Base-by-base conservation (phyloP, 352 stramenopile genomes). In the Phytophthora ramorum region DNA sequence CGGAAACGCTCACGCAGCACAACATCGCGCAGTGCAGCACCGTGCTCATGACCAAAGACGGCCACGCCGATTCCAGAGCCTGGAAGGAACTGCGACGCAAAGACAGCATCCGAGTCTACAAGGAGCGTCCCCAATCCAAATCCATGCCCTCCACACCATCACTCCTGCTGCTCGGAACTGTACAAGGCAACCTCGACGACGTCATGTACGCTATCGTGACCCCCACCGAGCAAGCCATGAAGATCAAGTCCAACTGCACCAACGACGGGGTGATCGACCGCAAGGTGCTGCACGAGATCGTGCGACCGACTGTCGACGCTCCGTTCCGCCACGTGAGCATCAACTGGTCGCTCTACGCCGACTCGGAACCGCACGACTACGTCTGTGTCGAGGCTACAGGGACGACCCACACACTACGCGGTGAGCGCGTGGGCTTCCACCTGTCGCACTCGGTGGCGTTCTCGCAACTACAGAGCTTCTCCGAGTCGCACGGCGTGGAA, bases 311-410 rank as follows among this genome's bases (percentile, higher is more conserved):
- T 1, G 57, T 60, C 1, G 68, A 73, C 46, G 56, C 78, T 44
- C 77, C 77, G 38, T 83, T 83, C 56, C 63, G 56, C 8, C 75
- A 75, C 20, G 50, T 86, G 20, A 66, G 65, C 8, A 47, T 86
- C 40, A 86, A 78, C 24, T 86, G 78, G 78, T 59, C 47, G 43
- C 57, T 72, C 34, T 75, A 65, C 52, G 14, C 46, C 13, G 62
- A 68, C n/a, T 61, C 67, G 3, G 62, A 71, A n/a, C 50, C 53
- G 20, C 76, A 71, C 51, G 79, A 88, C 57, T 74, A 77, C 53
- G 67, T 84, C 19, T 82, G 71, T 51, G 53, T 87, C 20, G 76
- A 87, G 16, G 67, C 73, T 28, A 78, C 63, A 16, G 78, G 78
- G 0, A 34, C 69, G 17, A 73, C 68, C 0, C 63, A 63, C 19